Evolutionary conservation across 1,139 yeast genomes (phyloP).

Genomic region (Scheffersomyces insectosa): DNA sequence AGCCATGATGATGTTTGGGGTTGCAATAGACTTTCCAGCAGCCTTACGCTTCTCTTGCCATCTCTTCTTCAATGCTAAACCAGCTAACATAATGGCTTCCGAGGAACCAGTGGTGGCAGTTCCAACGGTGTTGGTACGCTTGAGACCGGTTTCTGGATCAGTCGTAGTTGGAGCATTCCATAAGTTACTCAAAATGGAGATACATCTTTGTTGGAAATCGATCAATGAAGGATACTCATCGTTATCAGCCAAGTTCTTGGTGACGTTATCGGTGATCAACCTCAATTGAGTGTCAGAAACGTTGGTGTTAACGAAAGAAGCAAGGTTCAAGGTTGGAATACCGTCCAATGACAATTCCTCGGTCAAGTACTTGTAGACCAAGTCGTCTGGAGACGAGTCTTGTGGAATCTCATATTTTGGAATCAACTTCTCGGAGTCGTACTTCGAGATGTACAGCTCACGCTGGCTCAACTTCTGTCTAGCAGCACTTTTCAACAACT

Average conservation of each 20-base stretch:
- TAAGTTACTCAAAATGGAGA: slow-evolving; percentile 72
- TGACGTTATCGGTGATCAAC: slow-evolving; percentile 66
- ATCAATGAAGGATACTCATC: slow-evolving; percentile 90
- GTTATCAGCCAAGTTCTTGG: slow-evolving; percentile 88
- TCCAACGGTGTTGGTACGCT: slow-evolving; percentile 58
- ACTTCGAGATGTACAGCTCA: slow-evolving; percentile 36
- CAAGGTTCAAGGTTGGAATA: slow-evolving; percentile 77
- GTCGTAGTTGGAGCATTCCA: slow-evolving; percentile 70
- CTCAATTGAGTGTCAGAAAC: slow-evolving; percentile 47
- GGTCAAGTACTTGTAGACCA: slow-evolving; percentile 63
- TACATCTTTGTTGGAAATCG: slow-evolving; percentile 79
- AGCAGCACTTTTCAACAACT: slow-evolving; percentile 26
- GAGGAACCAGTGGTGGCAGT: slow-evolving; percentile 94
- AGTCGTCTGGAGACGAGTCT: slow-evolving; percentile 50
- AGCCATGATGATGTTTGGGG: slow-evolving; percentile 93
- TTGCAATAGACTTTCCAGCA: slow-evolving; percentile 57
- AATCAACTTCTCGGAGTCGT: slow-evolving; percentile 31
- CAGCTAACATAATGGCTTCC: slow-evolving; percentile 92
- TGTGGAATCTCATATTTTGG: slow-evolving; percentile 61
- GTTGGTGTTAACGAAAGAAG: slow-evolving; percentile 84
- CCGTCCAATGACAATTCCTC: slow-evolving; percentile 85
- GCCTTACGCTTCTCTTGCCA: slow-evolving; percentile 74
- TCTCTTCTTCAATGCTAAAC: slow-evolving; percentile 83
- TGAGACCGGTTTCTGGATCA: slow-evolving; percentile 28
- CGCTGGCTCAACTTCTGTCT: slow-evolving; percentile 21